These are phyloP conservation scores for Candida ficus DNA, from an alignment of 805 yeast species.

Conservation along the genomic window DNA sequence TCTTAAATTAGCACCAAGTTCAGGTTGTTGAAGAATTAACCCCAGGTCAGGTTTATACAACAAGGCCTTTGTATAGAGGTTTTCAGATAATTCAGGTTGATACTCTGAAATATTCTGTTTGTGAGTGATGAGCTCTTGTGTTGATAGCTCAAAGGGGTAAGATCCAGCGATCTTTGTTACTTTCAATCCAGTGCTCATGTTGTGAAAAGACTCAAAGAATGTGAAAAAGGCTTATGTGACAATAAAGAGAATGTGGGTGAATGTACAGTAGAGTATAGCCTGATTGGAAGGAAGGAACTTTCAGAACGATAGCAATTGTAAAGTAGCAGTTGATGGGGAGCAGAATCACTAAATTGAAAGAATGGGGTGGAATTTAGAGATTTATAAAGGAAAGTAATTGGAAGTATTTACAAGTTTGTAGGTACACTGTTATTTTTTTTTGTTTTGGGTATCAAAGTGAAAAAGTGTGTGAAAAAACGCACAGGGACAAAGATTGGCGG, in stretches of 20 bases:
- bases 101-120: conserved; percentile 43
- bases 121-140: conserved; percentile 45
- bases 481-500: conserved; percentile 3
- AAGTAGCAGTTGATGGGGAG: too few species aligned
- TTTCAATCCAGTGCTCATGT: conserved; percentile 25
- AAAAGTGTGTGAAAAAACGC: too few species aligned
- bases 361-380: too few species aligned
- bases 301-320: too few species aligned
- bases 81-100: conserved; percentile 42
- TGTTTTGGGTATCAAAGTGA: too few species aligned
- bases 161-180: conserved; percentile 19
- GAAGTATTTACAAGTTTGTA: too few species aligned
- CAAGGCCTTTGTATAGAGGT: conserved; percentile 31
- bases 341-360: too few species aligned
- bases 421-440: too few species aligned
- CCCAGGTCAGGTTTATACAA: conserved; percentile 47
- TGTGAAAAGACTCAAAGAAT: neutral
- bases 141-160: conserved; percentile 34
- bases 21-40: conserved; percentile 85
- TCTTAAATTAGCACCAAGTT: conserved; percentile 68
- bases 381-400: too few species aligned
- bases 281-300: too few species aligned
- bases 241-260: too few species aligned
- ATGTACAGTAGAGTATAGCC: too few species aligned
- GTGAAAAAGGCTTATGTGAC: neutral